Evolutionary conservation across 148 eudicot genomes (phyloP).

Genomic region (Rhododendron mucronatum): DNA sequence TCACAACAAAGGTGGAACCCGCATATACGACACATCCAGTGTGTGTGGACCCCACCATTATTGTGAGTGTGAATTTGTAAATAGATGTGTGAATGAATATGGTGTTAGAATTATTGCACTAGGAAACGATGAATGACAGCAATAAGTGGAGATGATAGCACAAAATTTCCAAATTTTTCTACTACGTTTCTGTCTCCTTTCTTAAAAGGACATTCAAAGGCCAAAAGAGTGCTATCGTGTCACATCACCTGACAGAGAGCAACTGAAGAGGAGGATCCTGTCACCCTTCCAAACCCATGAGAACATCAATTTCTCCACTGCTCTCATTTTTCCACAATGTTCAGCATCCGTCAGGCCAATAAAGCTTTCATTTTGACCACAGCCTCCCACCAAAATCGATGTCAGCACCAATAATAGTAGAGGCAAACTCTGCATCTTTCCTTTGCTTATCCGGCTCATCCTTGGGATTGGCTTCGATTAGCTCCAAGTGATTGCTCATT

Average conservation of each 20-base stretch:
- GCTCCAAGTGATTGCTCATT: slow-evolving; percentile 96
- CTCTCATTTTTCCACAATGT: slow-evolving; percentile 97
- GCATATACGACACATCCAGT: too few relatives aligned
- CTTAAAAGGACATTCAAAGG: too few relatives aligned
- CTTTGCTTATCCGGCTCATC: slow-evolving; percentile 78
- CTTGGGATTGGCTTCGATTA: slow-evolving; percentile 85
- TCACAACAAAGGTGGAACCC: too few relatives aligned
- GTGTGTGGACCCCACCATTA: too few relatives aligned
- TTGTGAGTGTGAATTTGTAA: too few relatives aligned
- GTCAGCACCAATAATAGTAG: slow-evolving; percentile 74
- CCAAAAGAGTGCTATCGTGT: too few relatives aligned
- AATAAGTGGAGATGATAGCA: too few relatives aligned
- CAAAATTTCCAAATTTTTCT: too few relatives aligned
- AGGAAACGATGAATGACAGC: too few relatives aligned
- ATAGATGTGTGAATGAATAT: too few relatives aligned
- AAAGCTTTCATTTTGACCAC: slow-evolving; percentile 59
- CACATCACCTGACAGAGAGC: slow-evolving; percentile 78
- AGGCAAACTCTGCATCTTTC: slow-evolving; percentile 86
- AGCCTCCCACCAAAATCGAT: slow-evolving; percentile 73
- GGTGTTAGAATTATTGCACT: too few relatives aligned
- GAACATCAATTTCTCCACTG: slow-evolving; percentile 43
- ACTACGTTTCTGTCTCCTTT: too few relatives aligned
- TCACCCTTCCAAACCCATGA: neutral
- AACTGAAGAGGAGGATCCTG: slow-evolving; percentile 87
- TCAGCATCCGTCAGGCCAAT: slow-evolving; percentile 85